Base-by-base conservation (phyloP, 2,329 filamentous ascomycete genomes). In the Xylariomycetidae sp. region DNA sequence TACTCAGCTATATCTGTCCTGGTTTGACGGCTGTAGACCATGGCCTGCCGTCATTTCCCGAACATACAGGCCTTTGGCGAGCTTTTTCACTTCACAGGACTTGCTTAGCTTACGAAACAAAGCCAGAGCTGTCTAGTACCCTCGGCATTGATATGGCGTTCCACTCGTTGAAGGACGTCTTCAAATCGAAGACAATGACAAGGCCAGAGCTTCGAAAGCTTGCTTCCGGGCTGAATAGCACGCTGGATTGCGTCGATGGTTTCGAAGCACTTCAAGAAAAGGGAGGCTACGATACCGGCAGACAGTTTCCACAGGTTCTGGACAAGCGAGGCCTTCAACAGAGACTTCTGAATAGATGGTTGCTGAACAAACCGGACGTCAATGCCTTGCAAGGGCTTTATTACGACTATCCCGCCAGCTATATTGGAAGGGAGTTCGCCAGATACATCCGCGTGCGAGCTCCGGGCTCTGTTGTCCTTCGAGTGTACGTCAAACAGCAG, bases 371-470 rank as follows among this genome's bases (percentile, higher is more conserved):
- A 8, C 34, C 41, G 5, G 24, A 29, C 9, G 32, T 37, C 5
- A 31, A 42, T n/a, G 39, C 37, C 7, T 35, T 47, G 12, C 8
- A 32, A 19, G 34, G 19, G n/a, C 5, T 34, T 4, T 7, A 25
- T 6, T 18, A 29, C 4, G 32, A 38, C 7, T 39, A 42, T 28
- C 16, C 26, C 1, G 33, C 43, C 3, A 28, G 38, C 3, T 22
- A 31, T n/a, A 38, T 34, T 8, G 43, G 40, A 5, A 25, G 35
- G 3, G 43, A 47, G 17, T 47, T 39, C 29, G 46, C 46, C 4
- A 39, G 33, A n/a, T 40, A 23, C 25, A 31, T 43, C 2, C 41
- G 42, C 4, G 46, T 37, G 15, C 34, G 39, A 10, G 24, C 26
- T 8, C 33, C 34, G 1, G 16, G 20, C 5, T 38, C 39, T 4